Base-by-base conservation (phyloP, 139 green algal species). In the Ulvella scutata region DNA sequence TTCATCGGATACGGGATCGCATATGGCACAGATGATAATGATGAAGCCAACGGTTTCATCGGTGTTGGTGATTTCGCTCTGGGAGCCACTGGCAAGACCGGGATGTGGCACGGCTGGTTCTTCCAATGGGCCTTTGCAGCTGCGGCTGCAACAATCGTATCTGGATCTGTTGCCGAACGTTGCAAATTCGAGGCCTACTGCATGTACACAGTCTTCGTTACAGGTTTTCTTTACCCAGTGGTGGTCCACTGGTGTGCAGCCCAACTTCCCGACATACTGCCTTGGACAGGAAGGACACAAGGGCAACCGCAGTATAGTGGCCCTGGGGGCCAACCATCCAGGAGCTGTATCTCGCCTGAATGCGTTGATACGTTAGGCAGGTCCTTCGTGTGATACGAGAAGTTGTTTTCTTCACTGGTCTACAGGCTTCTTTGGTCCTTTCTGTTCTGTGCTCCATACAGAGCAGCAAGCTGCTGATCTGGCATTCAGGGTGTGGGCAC, bases 111-210 rank as follows among this genome's bases (percentile, higher is more conserved):
- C 36, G 78, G 79, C 62, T 89, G 81, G 84, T 83, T 90, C 77
- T 90, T 88, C 82, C 87, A 92, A 80, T 92, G 87, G 87, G 85
- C 85, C 0, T 92, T 91, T 74, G 85, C 86, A 23, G 85, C 86
- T 33, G 88, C 86, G 31, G 85, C 86, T 31, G 83, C 85, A 38
- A 91, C 87, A 62, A 92, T 92, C 62, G 80, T 84, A 44, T 83
- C 83, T 23, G 88, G 89, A 43, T 79, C 74, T 23, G 83, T 93
- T 2, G 88, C 88, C 0, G 87, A 93, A 79, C 87, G 88, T 39
- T 88, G 87, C 75, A 85, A 84, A 76, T 87, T 91, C 77, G 85
- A 84, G 37, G 87, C 82, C 2, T 89, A 91, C 78, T 44, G 87
- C 3, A 75, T 74, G 23, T 88, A 86, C 81, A 81, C 82, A 9